Evolutionary conservation across 208 protist genomes (phyloP), one percentile per base, ranked within the genome.

Genomic region (Leishmania gerbilli): DNA sequence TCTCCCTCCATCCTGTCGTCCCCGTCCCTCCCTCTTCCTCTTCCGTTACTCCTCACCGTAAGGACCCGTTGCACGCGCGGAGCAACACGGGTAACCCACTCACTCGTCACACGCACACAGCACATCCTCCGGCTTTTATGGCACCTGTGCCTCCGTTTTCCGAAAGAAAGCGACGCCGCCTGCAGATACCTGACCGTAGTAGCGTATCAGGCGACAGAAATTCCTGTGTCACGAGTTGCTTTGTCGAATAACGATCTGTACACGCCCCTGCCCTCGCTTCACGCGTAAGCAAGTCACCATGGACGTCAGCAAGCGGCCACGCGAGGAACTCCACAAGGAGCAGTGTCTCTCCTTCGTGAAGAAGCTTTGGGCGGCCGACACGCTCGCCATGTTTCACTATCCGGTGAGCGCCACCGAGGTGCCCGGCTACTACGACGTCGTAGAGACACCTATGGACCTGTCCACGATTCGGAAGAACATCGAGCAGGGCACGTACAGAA

Each of bases 301-400:
- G 75, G 68, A 81, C 56, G 53, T 56, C 45, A 80, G 80, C 15
- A 96, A 95, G 77, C 84, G 84, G 21, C 71, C 55, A 21, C 79
- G 86, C 24, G 86, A 88, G 45, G 77, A 67, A 24, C 76, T 95
- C 27, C 81, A 94, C 60, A 93, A 92, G 80, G 74, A 85, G 45
- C 82, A 88, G 13, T 96, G 92, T 53, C 85, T 95, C 15, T 84
- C 83, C 80, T 96, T 91, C 81, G 79, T 96, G 17, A 68, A 89
- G 40, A 89, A 88, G 58, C 83, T 98, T 24, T 96, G 93, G 93
- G 89, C 90, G 15, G 82, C 86, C 17, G 95, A 98, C 82, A 88
- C 87, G 56, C 86, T 98, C 17, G 84, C 83, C 53, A 98, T 98
- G 95, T 98, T 98, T 77, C 91, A 95, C 84, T 86, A 95, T 79